phyloP scores from a whole-genome alignment of 768 basidiomycete genomes.

The Termitomyces heimii region DNA sequence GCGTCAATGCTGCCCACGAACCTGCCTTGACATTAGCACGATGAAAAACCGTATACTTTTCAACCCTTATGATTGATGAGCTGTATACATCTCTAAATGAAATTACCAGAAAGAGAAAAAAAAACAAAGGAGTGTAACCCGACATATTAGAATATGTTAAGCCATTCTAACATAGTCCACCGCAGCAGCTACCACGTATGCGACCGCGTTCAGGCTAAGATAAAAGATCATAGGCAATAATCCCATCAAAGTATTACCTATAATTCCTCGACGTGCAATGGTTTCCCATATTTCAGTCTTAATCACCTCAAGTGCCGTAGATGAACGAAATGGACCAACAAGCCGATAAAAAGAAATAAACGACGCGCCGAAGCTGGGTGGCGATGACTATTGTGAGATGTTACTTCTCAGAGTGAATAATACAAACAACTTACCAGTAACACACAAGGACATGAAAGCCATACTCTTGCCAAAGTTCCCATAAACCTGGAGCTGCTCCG shows the following conservation, averaged over 20 bases:
- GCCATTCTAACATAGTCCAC: not conserved
- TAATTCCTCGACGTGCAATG: conserved; percentile 43
- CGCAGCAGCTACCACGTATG: conserved; percentile 3
- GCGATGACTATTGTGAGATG: not conserved
- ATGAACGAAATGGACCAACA: conserved; percentile 42
- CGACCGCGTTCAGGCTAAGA: conserved; percentile 12
- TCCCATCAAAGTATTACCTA: conserved; percentile 56
- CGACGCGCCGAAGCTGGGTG: conserved; percentile 48
- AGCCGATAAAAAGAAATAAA: conserved; percentile 57
- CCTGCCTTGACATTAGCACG: too few relatives aligned
- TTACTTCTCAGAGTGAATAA: not conserved
- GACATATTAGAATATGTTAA: too few relatives aligned
- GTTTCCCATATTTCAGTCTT: conserved; percentile 59
- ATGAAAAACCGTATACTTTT: too few relatives aligned
- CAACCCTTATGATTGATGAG: too few relatives aligned
- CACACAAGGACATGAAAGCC: conserved; percentile 44
- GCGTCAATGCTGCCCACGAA: too few relatives aligned
- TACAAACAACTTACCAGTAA: conserved; percentile 38
- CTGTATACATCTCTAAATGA: too few relatives aligned
- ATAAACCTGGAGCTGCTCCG: conserved; percentile 44
- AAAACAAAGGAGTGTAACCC: too few relatives aligned
- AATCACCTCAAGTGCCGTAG: conserved; percentile 34
- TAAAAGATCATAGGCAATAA: conserved; percentile 47
- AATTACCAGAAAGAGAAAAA: too few relatives aligned
- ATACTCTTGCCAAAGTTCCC: conserved; percentile 39